A percentile compares a stretch with the other conserved stretches of the same genome.
Evolutionary conservation across 108 stramenopile species (phyloP).

Genomic region (Poteriospumella lacustris): DNA sequence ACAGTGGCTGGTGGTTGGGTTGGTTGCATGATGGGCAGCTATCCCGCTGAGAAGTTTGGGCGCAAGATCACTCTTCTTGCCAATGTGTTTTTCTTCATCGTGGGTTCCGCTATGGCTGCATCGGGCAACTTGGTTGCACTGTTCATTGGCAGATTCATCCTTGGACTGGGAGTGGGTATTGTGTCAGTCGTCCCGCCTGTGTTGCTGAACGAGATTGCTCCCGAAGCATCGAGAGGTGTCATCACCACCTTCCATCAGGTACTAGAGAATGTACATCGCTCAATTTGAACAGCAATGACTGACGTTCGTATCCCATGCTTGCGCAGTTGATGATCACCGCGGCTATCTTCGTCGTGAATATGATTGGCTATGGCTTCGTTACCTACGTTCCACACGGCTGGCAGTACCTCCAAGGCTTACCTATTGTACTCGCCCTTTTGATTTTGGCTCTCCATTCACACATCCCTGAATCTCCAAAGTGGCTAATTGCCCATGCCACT

Average conservation of each 20-base stretch:
- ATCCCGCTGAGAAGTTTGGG: background rate
- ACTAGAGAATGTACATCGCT: too few species aligned
- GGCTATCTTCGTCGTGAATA: constrained; percentile 37
- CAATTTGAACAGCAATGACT: too few species aligned
- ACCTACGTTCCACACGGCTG: constrained; percentile 42
- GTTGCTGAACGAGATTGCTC: background rate
- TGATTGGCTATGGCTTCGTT: constrained; percentile 48
- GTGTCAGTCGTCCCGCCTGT: background rate
- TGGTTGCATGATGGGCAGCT: background rate
- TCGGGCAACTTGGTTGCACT: background rate
- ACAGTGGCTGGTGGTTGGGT: background rate
- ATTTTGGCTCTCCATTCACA: constrained; percentile 2
- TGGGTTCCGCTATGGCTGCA: background rate
- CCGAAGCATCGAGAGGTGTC: background rate
- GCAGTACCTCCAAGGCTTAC: constrained; percentile 39
- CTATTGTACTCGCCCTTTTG: constrained; percentile 33
- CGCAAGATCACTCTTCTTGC: background rate
- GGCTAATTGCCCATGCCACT: constrained; percentile 31
- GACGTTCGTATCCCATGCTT: too few species aligned
- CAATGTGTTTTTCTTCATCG: background rate
- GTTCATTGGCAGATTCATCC: background rate
- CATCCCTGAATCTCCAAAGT: constrained; percentile 47
- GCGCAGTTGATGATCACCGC: constrained; percentile 51
- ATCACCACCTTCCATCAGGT: constrained; percentile 23
- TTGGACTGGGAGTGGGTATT: constrained; percentile 4